These are phyloP conservation scores for Boletus rubescentipes DNA, from an alignment of 768 basidiomycete genomes.

Conservation along the genomic window DNA sequence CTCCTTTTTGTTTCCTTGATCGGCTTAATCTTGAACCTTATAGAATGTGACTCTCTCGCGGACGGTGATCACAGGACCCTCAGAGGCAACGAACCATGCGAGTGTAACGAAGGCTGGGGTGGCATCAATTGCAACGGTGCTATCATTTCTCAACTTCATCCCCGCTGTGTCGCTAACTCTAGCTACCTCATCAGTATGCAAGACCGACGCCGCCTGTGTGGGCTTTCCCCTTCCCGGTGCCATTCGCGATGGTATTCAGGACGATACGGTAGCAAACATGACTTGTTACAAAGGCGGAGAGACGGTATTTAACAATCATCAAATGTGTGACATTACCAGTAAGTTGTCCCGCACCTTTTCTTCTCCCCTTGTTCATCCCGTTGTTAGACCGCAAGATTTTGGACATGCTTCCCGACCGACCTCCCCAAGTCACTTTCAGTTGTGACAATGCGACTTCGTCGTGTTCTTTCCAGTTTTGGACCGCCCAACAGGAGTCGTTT, in stretches of 20 bases:
- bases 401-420: constrained; percentile 84
- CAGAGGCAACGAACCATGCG: constrained; percentile 73
- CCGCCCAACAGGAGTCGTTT: constrained; percentile 90
- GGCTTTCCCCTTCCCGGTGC: constrained; percentile 67
- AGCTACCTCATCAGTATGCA: constrained; percentile 63
- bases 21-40: not conserved
- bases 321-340: constrained; percentile 99
- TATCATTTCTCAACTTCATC: constrained; percentile 16
- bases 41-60: constrained; percentile 93
- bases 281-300: constrained; percentile 93
- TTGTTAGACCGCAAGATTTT: constrained; percentile 86
- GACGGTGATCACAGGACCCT: constrained; percentile 85
- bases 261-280: constrained; percentile 59
- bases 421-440: constrained; percentile 95
- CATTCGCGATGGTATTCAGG: constrained; percentile 39
- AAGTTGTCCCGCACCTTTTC: constrained; percentile 30
- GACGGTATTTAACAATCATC: constrained; percentile 93
- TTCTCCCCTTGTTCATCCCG: not conserved
- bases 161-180: not conserved
- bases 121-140: constrained; percentile 97
- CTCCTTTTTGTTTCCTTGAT: constrained; percentile 3
- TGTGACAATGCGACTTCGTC: constrained; percentile 64
- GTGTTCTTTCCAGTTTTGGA: constrained; percentile 99
- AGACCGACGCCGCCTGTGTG: constrained; percentile 75
- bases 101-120: constrained; percentile 93